Percentiles rank a stretch among this genome's conserved stretches.
Evolutionary conservation across 495 filamentous ascomycete species (phyloP).

Genomic region (Xylaria castorea): DNA sequence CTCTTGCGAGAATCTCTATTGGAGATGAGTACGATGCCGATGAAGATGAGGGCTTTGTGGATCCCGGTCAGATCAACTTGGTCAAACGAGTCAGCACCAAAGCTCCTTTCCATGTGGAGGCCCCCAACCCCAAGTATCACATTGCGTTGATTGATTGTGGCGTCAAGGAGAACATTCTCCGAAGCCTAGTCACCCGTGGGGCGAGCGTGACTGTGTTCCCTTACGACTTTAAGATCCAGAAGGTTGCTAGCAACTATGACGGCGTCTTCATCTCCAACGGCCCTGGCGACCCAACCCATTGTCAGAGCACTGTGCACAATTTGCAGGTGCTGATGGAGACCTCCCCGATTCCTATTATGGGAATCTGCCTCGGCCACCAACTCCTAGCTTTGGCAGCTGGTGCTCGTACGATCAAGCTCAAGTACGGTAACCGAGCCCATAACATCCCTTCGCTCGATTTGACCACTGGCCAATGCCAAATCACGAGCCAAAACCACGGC

Average conservation of each 20-base stretch:
- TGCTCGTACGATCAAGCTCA: constrained; percentile 88
- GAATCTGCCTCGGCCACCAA: constrained; percentile 96
- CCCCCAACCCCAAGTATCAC: constrained; percentile 79
- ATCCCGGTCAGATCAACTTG: constrained; percentile 94
- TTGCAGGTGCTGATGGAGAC: constrained; percentile 85
- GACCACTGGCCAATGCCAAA: constrained; percentile 96
- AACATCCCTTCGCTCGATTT: constrained; percentile 96
- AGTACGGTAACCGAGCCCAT: constrained; percentile 97
- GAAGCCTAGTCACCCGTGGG: constrained; percentile 86
- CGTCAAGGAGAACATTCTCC: constrained; percentile 99
- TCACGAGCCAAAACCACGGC: constrained; percentile 97
- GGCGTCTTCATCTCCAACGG: constrained; percentile 98
- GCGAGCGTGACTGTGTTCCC: constrained; percentile 91
- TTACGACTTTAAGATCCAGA: constrained; percentile 96
- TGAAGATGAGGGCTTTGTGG: constrained; percentile 94
- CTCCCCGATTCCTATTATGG: constrained; percentile 91
- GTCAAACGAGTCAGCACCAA: constrained; percentile 97
- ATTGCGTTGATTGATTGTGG: constrained; percentile 96
- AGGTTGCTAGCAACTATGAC: constrained; percentile 96
- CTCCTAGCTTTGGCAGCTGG: constrained; percentile 82
- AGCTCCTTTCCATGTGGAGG: constrained; percentile 91
- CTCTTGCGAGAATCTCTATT: constrained; percentile 91
- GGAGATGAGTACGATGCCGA: constrained; percentile 99
- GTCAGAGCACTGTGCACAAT: constrained; percentile 90
- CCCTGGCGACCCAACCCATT: constrained; percentile 96